Base-by-base conservation (phyloP, 2,329 filamentous ascomycete genomes). In the Torrubiellomyces zombiae region DNA sequence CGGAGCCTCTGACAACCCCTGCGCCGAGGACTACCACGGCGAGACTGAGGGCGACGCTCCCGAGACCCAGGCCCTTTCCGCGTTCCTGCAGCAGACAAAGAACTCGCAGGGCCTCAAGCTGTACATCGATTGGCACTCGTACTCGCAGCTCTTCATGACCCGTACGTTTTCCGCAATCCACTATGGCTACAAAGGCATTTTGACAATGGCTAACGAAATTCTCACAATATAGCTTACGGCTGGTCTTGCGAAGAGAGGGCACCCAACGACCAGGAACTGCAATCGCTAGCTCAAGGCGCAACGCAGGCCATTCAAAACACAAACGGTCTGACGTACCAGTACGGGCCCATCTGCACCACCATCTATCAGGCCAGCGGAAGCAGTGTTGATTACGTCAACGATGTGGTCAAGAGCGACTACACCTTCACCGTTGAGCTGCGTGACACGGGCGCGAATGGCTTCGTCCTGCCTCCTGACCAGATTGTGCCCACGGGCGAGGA, bases 41-140 rank as follows among this genome's bases (percentile, higher is more conserved):
- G 16, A 33, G 4, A 33, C 44, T 5, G 44, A 51, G 0, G 55
- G 55, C 10, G 57, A 64, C 28, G 53, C 60, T 0, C 56, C 62
- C 5, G 67, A 72, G 46, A 66, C 52, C 34, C 48, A 50, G 30
- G 58, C 48, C 0, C 48, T 75, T 7, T 53, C 44, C 5, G 37
- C 35, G 19, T 53, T 45, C 34, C 35, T 51, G 14, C 34, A 42
- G 24, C 35, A 36, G 12, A 41, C 47, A 28, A 46, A 49, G 29
- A 31, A 38, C 7, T 28, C 35, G 3, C 54, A 63, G 31, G 63
- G 66, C 1, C 49, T 75, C 20, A 62, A 66, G 37, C 52, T 73
- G 3, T 77, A 64, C 45, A 63, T 76, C 33, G 72, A 77, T 45
- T 67, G 64, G 40, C 72, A 77, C 47, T 59, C 66, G 0, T 77